These are phyloP conservation scores for Geranium incanum DNA, from an alignment of 441 rosid genomes.

Conservation along the genomic window DNA sequence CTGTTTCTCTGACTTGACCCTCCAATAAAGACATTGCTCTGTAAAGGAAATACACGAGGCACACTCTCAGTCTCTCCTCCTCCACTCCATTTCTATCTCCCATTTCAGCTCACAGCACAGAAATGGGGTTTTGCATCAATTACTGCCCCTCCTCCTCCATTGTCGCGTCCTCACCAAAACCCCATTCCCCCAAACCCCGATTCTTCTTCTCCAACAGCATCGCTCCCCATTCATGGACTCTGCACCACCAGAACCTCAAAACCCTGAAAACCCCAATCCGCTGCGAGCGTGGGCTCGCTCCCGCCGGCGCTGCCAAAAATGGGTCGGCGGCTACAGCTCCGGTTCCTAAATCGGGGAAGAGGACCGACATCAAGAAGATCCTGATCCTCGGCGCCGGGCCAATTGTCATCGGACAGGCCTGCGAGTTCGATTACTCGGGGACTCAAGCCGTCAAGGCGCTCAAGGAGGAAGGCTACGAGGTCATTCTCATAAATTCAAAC, in stretches of 20 bases:
- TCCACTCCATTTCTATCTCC: background rate
- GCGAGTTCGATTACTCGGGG: slow-evolving; percentile 7
- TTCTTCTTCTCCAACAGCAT: background rate
- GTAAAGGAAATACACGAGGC: background rate
- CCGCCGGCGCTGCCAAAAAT: background rate
- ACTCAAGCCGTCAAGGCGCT: slow-evolving; percentile 1
- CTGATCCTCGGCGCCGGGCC: background rate
- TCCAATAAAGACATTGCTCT: background rate
- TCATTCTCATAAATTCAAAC: background rate
- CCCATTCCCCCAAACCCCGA: background rate
- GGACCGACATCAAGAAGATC: background rate
- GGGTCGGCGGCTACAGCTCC: background rate
- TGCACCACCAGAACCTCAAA: background rate
- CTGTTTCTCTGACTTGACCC: background rate
- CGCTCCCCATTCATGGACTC: background rate
- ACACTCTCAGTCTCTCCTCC: background rate
- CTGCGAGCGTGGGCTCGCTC: background rate
- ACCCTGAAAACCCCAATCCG: background rate
- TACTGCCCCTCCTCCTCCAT: background rate
- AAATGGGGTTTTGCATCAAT: slow-evolving; percentile 2
- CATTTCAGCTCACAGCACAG: background rate
- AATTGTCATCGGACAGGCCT: background rate
- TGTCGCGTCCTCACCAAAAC: background rate
- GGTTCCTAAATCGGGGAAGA: background rate
- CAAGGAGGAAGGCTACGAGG: slow-evolving; percentile 3